Evolutionary conservation across 345 rosid genomes (phyloP).

Genomic region (Zanthoxylum bungeanum): DNA sequence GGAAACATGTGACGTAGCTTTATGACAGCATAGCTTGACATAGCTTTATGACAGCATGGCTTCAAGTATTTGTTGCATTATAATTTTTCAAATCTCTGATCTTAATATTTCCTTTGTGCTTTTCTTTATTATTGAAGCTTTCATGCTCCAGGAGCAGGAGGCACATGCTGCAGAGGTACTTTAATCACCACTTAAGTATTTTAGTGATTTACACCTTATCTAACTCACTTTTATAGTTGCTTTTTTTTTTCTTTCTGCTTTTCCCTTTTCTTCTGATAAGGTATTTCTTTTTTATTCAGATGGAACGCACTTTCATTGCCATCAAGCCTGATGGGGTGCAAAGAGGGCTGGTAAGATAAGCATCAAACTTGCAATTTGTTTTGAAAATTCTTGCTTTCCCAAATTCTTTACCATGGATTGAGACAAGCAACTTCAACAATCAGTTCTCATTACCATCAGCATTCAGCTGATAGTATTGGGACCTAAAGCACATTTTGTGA

Average conservation of each 20-base stretch:
- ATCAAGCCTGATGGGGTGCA: constrained; percentile 99
- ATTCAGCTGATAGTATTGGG: background rate
- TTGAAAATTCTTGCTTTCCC: background rate
- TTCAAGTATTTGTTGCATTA: background rate
- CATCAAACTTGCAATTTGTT: background rate
- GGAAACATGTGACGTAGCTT: background rate
- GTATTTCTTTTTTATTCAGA: constrained; percentile 29
- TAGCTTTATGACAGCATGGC: too few species aligned
- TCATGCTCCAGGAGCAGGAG: constrained; percentile 86
- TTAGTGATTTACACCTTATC: too few species aligned
- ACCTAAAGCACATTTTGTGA: background rate
- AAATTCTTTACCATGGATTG: background rate
- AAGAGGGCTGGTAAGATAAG: constrained; percentile 79
- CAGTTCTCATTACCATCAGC: too few species aligned
- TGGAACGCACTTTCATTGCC: constrained; percentile 95
- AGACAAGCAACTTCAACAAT: constrained; percentile 7
- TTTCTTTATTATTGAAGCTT: constrained; percentile 42
- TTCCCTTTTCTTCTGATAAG: constrained; percentile 1
- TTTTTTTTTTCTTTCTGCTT: background rate
- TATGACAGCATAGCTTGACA: background rate
- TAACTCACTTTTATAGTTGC: background rate
- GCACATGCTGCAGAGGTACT: constrained; percentile 88
- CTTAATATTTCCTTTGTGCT: constrained; percentile 8
- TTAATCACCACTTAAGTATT: background rate
- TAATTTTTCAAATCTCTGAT: background rate